A percentile compares a stretch with the other conserved stretches of the same genome.
These are phyloP conservation scores for Eucalyptus erythrocorys DNA, from an alignment of 345 rosid genomes.

Conservation along the genomic window DNA sequence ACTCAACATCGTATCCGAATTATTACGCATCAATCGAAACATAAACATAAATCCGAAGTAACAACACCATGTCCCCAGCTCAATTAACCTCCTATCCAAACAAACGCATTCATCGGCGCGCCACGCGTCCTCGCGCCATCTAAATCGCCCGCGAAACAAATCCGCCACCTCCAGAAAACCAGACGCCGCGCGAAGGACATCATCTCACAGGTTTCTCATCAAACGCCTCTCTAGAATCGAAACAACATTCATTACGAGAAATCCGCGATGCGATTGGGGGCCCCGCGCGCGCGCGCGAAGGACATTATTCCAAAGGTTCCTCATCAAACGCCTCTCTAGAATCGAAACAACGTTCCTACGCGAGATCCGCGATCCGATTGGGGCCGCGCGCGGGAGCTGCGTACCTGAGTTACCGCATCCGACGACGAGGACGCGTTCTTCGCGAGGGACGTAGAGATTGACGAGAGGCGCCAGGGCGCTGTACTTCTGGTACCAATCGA, in stretches of 20 bases:
- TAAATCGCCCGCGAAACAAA: neutral
- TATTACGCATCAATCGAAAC: neutral
- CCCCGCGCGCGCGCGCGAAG: too few relatives aligned
- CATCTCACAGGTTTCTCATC: neutral
- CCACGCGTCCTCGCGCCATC: neutral
- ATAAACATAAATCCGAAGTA: neutral
- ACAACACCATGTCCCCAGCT: neutral
- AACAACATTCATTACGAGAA: neutral
- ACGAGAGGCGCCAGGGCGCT: conserved; percentile 67
- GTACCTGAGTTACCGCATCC: conserved; percentile 94
- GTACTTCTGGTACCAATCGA: conserved; percentile 95
- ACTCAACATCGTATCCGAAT: neutral
- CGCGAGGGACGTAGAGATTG: conserved; percentile 57
- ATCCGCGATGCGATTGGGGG: too few relatives aligned
- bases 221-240: neutral
- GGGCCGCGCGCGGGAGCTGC: neutral
- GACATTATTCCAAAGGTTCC: neutral
- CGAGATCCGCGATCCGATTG: neutral
- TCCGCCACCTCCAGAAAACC: neutral
- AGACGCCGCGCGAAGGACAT: neutral
- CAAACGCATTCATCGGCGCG: neutral
- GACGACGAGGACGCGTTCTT: conserved; percentile 45
- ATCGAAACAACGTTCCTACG: neutral
- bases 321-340: neutral
- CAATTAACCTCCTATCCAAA: neutral